Percentiles rank a stretch among this genome's conserved stretches.
Conservation (phyloP, 139 green algal species). For the Chlorella sp. region DNA sequence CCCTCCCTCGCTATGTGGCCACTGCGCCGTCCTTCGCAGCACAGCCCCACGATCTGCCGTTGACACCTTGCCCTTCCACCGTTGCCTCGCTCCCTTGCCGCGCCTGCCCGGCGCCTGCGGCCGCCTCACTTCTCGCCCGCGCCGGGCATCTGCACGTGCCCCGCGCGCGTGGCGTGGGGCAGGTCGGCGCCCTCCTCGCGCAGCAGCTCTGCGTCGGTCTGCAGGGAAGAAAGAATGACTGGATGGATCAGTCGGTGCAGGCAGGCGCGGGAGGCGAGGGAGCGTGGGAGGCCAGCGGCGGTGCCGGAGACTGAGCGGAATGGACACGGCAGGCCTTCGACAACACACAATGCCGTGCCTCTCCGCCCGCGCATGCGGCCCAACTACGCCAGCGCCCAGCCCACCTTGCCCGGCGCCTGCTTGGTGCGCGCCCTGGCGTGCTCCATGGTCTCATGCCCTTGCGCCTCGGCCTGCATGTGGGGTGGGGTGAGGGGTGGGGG, state of each 20-base stretch:
- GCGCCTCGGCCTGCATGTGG: background rate
- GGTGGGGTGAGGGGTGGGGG: too few relatives aligned
- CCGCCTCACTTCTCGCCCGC: slow-evolving; percentile 14
- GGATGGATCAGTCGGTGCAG: background rate
- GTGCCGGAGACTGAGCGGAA: background rate
- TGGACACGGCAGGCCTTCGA: too few relatives aligned
- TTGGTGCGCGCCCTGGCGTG: background rate
- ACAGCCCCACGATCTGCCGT: too few relatives aligned
- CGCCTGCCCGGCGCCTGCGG: too few relatives aligned
- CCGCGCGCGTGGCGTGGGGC: slow-evolving; percentile 21
- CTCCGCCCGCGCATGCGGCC: too few relatives aligned
- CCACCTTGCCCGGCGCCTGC: too few relatives aligned
- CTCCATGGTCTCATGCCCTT: slow-evolving; percentile 18
- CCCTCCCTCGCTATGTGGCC: too few relatives aligned
- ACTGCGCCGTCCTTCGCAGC: too few relatives aligned
- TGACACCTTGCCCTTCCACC: too few relatives aligned
- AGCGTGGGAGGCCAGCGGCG: background rate
- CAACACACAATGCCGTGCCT: too few relatives aligned
- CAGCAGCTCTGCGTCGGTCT: slow-evolving; percentile 14
- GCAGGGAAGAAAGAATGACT: background rate
- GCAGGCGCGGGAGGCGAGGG: background rate
- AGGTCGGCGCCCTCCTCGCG: slow-evolving; percentile 20
- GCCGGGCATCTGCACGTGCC: slow-evolving; percentile 11
- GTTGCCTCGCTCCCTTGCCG: too few relatives aligned
- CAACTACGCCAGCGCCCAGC: too few relatives aligned